Base-by-base conservation (phyloP, 106 monocot genomes). In the Dendrobium nobile region DNA sequence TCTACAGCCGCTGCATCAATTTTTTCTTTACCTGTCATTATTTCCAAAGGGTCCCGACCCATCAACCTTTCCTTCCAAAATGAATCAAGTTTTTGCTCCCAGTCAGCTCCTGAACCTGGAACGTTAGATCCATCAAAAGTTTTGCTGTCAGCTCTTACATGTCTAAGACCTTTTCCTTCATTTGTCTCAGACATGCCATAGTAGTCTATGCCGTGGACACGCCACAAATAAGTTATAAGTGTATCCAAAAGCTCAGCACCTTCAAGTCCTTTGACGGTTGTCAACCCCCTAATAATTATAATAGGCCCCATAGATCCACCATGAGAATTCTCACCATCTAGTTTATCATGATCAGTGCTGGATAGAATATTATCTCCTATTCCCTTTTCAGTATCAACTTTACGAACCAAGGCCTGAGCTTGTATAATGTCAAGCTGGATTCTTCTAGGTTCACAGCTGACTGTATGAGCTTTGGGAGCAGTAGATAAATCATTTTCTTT, bases 231-330 rank as follows among this genome's bases (percentile, higher is more conserved):
- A 45, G 95, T 99, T 48, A 99, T 43, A 19, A 99, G 82, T 37
- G 95, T 99, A 85, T 99, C 99, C 77, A 99, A 81, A 59, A 99
- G 82, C 79, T 99, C 95, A 75, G 90, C 87, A 80, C 95, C 99
- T 77, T 99, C 95, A 40, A 99, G 95, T 11, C 95, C 95, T 77
- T 90, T 95, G 41, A 95, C 91, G 75, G 91, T 86, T 15, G 89
- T 90, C 18, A 91, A 72, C 9, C 99, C 99, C 1, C 93, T 84
- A 61, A 99, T 89, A 33, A 99, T 99, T 54, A 99, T 86, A 77
- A 99, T 91, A 75, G 95, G 95, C 20, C 99, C 99, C 80, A 93
- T 91, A 43, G 91, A 91, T 78, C 91, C 99, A 81, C 86, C 84
- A 79, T 88, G 88, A 28, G 99, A 91, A 81, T 95, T 99, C 68